Conservation (phyloP, 768 basidiomycete species). For the Candolleomyces efflorescens region DNA sequence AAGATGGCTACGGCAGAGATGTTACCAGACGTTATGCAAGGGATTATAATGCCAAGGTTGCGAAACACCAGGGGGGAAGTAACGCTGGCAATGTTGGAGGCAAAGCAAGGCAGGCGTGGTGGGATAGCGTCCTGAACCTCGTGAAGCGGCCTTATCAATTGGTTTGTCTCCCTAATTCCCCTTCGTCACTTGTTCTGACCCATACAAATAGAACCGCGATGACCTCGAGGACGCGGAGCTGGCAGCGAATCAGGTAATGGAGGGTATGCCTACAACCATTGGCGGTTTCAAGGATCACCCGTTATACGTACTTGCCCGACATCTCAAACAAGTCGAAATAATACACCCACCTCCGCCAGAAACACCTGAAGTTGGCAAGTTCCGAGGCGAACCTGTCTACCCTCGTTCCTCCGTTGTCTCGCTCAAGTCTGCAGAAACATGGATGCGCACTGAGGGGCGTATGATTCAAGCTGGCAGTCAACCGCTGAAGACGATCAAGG, state of each 20-base stretch:
- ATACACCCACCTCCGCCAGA: constrained; percentile 64
- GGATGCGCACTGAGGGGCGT: constrained; percentile 84
- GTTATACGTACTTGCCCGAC: constrained; percentile 74
- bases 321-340: constrained; percentile 84
- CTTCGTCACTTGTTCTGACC: background rate
- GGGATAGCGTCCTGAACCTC: constrained; percentile 61
- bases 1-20: constrained; percentile 89
- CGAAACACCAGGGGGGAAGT: constrained; percentile 70
- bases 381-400: constrained; percentile 91
- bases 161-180: constrained; percentile 40
- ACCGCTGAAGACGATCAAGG: constrained; percentile 87
- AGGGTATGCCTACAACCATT: constrained; percentile 91
- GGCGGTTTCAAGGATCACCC: constrained; percentile 96
- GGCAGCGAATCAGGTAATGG: constrained; percentile 66
- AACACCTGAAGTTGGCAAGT: constrained; percentile 79
- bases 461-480: constrained; percentile 68
- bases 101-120: constrained; percentile 78
- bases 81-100: constrained; percentile 32
- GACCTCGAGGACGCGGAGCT: constrained; percentile 92
- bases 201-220: constrained; percentile 70
- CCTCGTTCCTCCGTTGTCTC: constrained; percentile 78
- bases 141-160: constrained; percentile 78
- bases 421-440: constrained; percentile 90
- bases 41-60: constrained; percentile 73
- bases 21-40: constrained; percentile 88